A percentile compares a stretch with the other conserved stretches of the same genome.
phyloP scores from a whole-genome alignment of 495 filamentous ascomycete species.

The Xylaria bambusicola region DNA sequence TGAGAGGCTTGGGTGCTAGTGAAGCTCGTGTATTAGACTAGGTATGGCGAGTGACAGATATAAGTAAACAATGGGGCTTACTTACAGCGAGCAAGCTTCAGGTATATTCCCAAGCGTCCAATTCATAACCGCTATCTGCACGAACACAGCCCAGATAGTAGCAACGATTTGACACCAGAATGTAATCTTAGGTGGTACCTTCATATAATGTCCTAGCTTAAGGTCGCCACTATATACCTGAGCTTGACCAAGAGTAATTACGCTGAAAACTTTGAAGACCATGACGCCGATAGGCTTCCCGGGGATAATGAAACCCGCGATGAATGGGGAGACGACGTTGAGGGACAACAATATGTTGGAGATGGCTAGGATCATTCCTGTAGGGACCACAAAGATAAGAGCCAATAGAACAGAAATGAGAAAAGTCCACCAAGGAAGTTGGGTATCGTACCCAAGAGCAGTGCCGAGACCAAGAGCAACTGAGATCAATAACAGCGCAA shows the following conservation, averaged over 20 bases:
- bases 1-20: constrained; percentile 44
- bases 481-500: constrained; percentile 47
- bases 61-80: too few relatives aligned
- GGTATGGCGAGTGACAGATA: too few relatives aligned
- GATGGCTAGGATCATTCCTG: constrained; percentile 55
- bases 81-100: constrained; percentile 49
- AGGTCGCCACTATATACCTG: constrained; percentile 53
- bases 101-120: constrained; percentile 60
- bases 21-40: not conserved
- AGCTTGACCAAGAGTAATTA: constrained; percentile 59
- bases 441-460: constrained; percentile 53
- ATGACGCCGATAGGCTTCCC: constrained; percentile 64
- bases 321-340: constrained; percentile 64
- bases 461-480: constrained; percentile 56
- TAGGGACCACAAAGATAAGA: constrained; percentile 53
- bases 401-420: constrained; percentile 54
- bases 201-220: constrained; percentile 67
- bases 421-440: constrained; percentile 48
- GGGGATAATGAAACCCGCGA: constrained; percentile 65
- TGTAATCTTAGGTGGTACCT: constrained; percentile 61
- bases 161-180: constrained; percentile 60
- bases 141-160: constrained; percentile 58
- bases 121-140: constrained; percentile 62
- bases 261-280: constrained; percentile 65
- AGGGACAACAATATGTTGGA: constrained; percentile 57